A percentile compares a stretch with the other conserved stretches of the same genome.
phyloP scores from a whole-genome alignment of 805 yeast species.

The Saturnispora sekii region DNA sequence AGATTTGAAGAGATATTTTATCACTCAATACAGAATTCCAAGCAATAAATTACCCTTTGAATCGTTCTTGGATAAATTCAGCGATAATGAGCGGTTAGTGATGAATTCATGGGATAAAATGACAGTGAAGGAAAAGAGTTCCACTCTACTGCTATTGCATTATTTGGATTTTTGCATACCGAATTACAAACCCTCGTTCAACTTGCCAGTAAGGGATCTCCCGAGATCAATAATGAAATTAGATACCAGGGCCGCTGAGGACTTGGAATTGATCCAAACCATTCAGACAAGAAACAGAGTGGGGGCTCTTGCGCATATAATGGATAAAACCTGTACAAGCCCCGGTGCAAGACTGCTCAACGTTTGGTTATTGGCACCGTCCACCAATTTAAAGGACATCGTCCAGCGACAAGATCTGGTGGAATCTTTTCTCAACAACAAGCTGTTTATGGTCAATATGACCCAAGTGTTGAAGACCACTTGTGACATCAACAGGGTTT shows the following conservation, averaged over 20 bases:
- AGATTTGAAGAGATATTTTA: slow-evolving; percentile 49
- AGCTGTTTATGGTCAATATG: slow-evolving; percentile 23
- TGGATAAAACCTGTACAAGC: slow-evolving; percentile 66
- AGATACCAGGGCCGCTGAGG: slow-evolving; percentile 70
- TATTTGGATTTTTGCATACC: slow-evolving; percentile 72
- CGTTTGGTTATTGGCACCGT: slow-evolving; percentile 78
- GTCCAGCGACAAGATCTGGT: slow-evolving; percentile 46
- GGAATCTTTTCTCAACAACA: slow-evolving; percentile 29
- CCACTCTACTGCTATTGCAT: slow-evolving; percentile 54
- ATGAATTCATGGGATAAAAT: slow-evolving; percentile 25
- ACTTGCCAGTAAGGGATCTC: slow-evolving; percentile 52
- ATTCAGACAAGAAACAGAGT: slow-evolving; percentile 44
- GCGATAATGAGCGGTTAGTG: slow-evolving; percentile 23
- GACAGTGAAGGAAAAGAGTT: slow-evolving; percentile 41
- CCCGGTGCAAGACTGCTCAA: slow-evolving; percentile 75
- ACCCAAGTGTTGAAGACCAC: slow-evolving; percentile 33
- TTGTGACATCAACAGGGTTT: slow-evolving; percentile 48
- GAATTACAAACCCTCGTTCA: slow-evolving; percentile 49
- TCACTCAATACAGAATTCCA: slow-evolving; percentile 43
- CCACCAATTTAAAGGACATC: slow-evolving; percentile 49
- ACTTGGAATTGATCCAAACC: slow-evolving; percentile 60
- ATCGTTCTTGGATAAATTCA: slow-evolving; percentile 32
- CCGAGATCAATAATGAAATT: slow-evolving; percentile 55
- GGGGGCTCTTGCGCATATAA: slow-evolving; percentile 64
- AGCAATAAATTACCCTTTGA: slow-evolving; percentile 31